Conservation (phyloP, 164 flowering plant species). For the Kalanchoe fedtschenkoi region DNA sequence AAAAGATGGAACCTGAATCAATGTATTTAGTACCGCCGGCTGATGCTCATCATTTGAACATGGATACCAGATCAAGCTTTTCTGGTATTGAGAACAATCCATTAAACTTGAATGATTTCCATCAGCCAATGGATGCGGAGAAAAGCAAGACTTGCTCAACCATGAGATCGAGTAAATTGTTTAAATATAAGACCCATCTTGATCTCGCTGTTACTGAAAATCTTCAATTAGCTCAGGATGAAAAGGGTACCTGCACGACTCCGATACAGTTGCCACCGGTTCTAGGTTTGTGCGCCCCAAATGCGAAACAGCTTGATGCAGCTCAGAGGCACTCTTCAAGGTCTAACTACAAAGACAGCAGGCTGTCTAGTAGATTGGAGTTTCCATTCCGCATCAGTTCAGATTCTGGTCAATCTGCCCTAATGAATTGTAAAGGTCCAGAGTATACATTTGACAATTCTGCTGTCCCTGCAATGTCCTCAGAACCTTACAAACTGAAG, state of each 20-base stretch:
- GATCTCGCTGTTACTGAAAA: conserved; percentile 38
- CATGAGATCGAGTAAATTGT: conserved; percentile 20
- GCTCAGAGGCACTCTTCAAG: conserved; percentile 29
- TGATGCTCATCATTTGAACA: conserved; percentile 16
- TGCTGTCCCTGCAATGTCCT: conserved; percentile 21
- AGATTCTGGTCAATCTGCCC: conserved; percentile 24
- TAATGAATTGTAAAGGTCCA: conserved; percentile 21
- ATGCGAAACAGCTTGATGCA: conserved; percentile 46
- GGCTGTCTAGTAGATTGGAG: conserved; percentile 32
- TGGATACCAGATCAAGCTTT: conserved; percentile 15
- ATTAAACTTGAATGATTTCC: conserved; percentile 21
- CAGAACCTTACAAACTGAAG: conserved; percentile 24
- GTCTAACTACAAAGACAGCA: conserved; percentile 30
- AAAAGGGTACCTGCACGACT: conserved; percentile 20
- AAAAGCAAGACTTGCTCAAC: conserved; percentile 25
- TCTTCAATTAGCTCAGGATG: conserved; percentile 22
- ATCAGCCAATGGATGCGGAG: conserved; percentile 22
- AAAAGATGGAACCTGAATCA: conserved; percentile 18
- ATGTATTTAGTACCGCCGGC: conserved; percentile 13
- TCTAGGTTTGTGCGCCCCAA: conserved; percentile 89
- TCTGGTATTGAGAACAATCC: conserved; percentile 21
- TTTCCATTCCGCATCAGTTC: conserved; percentile 54
- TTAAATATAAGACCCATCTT: conserved; percentile 28
- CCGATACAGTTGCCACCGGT: conserved; percentile 53
- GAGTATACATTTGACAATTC: conserved; percentile 26